Percentiles rank a stretch among this genome's conserved stretches.
Conservation (phyloP, 2,329 filamentous ascomycete species). For the Elsinoe ampelina region DNA sequence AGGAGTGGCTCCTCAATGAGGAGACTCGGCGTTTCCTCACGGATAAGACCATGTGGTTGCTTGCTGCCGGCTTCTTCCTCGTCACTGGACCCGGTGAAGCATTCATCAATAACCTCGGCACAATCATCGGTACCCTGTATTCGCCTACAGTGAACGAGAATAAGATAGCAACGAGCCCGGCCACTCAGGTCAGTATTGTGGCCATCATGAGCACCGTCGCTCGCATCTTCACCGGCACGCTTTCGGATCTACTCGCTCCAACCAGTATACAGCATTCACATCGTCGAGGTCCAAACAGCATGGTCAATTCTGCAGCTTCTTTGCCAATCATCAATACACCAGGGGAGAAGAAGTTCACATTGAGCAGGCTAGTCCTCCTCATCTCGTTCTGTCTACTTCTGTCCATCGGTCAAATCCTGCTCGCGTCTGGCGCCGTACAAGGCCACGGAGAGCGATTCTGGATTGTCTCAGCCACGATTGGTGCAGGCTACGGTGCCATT, state of each 20-base stretch:
- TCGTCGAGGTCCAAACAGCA: constrained; percentile 39
- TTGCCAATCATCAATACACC: constrained; percentile 20
- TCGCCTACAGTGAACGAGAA: constrained; percentile 41
- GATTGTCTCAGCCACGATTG: constrained; percentile 73
- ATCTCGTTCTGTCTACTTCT: constrained; percentile 65
- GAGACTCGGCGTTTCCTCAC: constrained; percentile 77
- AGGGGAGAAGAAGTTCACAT: constrained; percentile 36
- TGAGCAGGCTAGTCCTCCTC: constrained; percentile 75
- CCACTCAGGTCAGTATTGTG: constrained; percentile 88
- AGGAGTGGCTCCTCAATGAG: constrained; percentile 82
- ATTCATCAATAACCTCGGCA: constrained; percentile 95
- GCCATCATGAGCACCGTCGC: constrained; percentile 84
- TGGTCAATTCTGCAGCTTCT: constrained; percentile 33
- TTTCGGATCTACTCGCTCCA: constrained; percentile 79
- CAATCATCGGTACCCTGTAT: constrained; percentile 79
- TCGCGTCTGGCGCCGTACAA: constrained; percentile 68
- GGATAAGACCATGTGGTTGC: constrained; percentile 92
- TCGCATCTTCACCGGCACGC: constrained; percentile 75
- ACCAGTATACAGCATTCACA: constrained; percentile 43
- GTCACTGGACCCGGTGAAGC: constrained; percentile 93
- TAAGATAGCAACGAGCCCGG: constrained; percentile 48
- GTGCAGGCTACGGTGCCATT: constrained; percentile 83
- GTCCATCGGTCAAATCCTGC: constrained; percentile 62
- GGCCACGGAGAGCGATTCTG: constrained; percentile 72
- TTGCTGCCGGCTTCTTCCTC: constrained; percentile 83